These are phyloP conservation scores for Pyrenula aspistea DNA, from an alignment of 495 filamentous ascomycete species.

Conservation along the genomic window DNA sequence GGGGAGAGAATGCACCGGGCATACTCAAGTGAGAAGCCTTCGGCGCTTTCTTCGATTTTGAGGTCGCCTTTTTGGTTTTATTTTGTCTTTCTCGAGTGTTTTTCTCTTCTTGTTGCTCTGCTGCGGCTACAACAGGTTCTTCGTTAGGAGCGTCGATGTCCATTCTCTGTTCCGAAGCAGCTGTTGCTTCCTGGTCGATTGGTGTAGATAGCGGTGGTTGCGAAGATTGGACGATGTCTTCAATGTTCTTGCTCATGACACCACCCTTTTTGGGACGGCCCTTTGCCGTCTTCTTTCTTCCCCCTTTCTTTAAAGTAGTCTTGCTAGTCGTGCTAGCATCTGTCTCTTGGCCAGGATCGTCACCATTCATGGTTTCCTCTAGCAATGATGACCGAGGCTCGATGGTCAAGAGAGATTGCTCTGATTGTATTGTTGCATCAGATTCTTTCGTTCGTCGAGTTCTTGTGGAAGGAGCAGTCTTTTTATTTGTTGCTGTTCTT, in stretches of 20 bases:
- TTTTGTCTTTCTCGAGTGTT: slow-evolving; percentile 9
- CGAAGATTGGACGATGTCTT: slow-evolving; percentile 18
- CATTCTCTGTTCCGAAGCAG: background rate
- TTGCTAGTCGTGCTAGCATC: slow-evolving; percentile 20
- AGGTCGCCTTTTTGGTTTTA: background rate
- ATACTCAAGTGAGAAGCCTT: background rate
- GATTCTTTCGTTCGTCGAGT: background rate
- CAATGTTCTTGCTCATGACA: slow-evolving; percentile 10
- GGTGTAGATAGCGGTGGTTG: too few species aligned
- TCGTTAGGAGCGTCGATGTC: slow-evolving; percentile 2
- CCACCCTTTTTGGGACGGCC: slow-evolving; percentile 38
- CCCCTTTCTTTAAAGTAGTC: slow-evolving; percentile 14
- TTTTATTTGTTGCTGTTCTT: slow-evolving; percentile 1
- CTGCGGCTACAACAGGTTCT: slow-evolving; percentile 11
- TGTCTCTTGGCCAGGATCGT: slow-evolving; percentile 24
- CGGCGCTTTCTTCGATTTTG: background rate
- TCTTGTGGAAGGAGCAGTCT: background rate
- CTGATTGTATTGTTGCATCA: background rate
- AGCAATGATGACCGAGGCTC: too few species aligned
- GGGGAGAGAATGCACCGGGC: background rate
- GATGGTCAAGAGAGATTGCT: slow-evolving; percentile 24
- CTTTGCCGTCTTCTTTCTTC: slow-evolving; percentile 27
- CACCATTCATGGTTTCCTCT: slow-evolving; percentile 15
- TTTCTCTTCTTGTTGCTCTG: slow-evolving; percentile 13
- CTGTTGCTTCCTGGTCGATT: background rate